These are phyloP conservation scores for Saturnispora dispora DNA, from an alignment of 805 yeast species.

Conservation along the genomic window DNA sequence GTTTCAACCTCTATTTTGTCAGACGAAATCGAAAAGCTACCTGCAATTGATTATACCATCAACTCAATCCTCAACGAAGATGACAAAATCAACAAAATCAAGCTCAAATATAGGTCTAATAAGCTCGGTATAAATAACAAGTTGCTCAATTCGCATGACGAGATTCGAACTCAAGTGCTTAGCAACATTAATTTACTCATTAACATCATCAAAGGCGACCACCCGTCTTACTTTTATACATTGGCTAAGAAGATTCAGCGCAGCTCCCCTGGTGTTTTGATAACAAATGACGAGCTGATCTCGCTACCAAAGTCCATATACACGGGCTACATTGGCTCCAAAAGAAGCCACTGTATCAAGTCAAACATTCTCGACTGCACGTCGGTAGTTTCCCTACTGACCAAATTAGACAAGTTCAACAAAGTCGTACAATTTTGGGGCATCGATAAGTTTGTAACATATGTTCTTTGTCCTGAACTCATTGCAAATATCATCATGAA, in stretches of 20 bases:
- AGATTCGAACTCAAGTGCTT: conserved; percentile 7
- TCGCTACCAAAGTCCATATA: conserved; percentile 37
- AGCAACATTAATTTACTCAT: conserved; percentile 8
- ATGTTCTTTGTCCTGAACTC: conserved; percentile 57
- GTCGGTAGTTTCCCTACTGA: conserved; percentile 19
- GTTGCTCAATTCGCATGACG: conserved; percentile 7
- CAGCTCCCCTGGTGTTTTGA: conserved; percentile 32
- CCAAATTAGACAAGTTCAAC: conserved; percentile 25
- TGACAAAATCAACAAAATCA: conserved; percentile 10
- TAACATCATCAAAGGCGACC: conserved; percentile 31
- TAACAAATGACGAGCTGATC: conserved; percentile 40
- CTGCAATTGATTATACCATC: not conserved
- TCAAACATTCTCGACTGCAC: not conserved
- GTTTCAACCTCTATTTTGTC: not conserved
- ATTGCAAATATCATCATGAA: conserved; percentile 41
- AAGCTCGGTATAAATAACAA: conserved; percentile 13
- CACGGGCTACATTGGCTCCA: conserved; percentile 56
- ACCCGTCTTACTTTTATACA: conserved; percentile 40
- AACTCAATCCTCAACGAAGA: conserved; percentile 1
- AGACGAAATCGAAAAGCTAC: not conserved
- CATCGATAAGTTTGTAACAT: conserved; percentile 41
- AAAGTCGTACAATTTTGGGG: conserved; percentile 55
- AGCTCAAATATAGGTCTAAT: conserved; percentile 12
- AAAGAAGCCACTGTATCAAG: conserved; percentile 24
- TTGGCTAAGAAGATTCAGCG: conserved; percentile 36